Evolutionary conservation across 1,284 basidiomycete genomes (phyloP).

Genomic region (Cryptococcus sp.): DNA sequence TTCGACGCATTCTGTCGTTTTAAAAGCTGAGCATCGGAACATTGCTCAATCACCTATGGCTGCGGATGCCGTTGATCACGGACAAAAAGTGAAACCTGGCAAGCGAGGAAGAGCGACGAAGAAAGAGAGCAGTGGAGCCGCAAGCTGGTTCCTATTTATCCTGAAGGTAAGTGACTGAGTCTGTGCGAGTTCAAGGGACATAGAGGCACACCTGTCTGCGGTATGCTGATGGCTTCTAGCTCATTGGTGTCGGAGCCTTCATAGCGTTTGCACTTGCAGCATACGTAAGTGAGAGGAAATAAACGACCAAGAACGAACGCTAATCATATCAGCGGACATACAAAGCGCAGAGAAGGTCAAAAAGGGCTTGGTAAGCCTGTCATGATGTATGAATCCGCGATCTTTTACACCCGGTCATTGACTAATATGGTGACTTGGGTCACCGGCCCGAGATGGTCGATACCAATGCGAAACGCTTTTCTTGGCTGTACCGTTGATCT

Average conservation of each 20-base stretch:
- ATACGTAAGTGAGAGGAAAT: constrained; percentile 28
- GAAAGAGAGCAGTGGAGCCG: constrained; percentile 23
- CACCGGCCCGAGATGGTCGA: no score
- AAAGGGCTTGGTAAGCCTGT: constrained; percentile 27
- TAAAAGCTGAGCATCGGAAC: constrained; percentile 27
- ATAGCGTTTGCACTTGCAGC: constrained; percentile 45
- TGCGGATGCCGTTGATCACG: constrained; percentile 3
- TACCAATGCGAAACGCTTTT: no score
- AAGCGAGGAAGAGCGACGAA: constrained; percentile 12
- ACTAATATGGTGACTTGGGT: no score
- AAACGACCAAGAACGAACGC: neutral
- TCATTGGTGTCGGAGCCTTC: constrained; percentile 43
- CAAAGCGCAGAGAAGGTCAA: constrained; percentile 40
- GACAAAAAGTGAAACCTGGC: constrained; percentile 5
- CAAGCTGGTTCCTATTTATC: constrained; percentile 47
- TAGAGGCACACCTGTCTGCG: neutral
- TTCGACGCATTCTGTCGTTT: constrained; percentile 31
- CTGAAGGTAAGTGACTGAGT: constrained; percentile 37
- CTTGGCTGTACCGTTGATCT: no score
- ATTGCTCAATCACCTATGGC: constrained; percentile 18
- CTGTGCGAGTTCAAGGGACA: neutral
- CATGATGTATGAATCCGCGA: no score
- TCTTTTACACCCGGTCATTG: no score
- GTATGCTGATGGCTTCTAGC: constrained; percentile 8
- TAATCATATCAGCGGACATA: constrained; percentile 35